Evolutionary conservation across 2,329 filamentous ascomycete genomes (phyloP), one percentile per base, ranked within the genome.

Genomic region (Tolypocladium inflatum): DNA sequence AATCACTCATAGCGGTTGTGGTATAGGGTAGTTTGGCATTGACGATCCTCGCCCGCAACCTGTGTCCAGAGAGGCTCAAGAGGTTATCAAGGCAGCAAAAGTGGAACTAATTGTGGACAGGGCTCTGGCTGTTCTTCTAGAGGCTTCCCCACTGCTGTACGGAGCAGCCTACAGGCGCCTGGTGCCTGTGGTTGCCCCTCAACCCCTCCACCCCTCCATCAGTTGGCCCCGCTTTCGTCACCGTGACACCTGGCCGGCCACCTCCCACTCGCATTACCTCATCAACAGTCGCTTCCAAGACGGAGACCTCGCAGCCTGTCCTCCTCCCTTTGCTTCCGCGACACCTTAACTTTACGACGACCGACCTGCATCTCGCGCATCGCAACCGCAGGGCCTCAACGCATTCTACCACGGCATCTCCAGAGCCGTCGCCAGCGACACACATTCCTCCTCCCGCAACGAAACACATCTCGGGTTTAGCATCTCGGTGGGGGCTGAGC

Each of bases 401-500:
- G 30, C 48, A 11, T 19, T 35, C 48, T 37, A 2, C 19, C 19
- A 52, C 30, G 4, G 6, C 30, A 37, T 21, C n/a, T 21, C 11
- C 13, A 52, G 30, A 35, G 26, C 5, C 45, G 23, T 35, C 30
- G 26, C n/a, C 30, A 37, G 19, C 48, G 30, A 35, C 30, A 4
- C 30, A 1, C 13, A 35, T 9, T 19, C 11, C 19, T 33, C 30
- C 30, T 52, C 19, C 30, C 48, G 30, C 48, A 52, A 35, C 48
- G 19, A 21, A 52, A n/a, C 30, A 52, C 33, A 37, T 3, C 21
- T 55, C 11, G 48, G 48, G 33, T 52, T n/a, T 52, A n/a, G 30
- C 48, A 52, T 37, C 48, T 35, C 15, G 48, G 48, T 37, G 48
- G 48, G 48, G 48, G 48, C 48, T 52, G 48, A 21, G 67, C 70